Evolutionary conservation across 805 yeast genomes (phyloP), one percentile per base, ranked within the genome.

Genomic region (Yamadazyma endophytica): DNA sequence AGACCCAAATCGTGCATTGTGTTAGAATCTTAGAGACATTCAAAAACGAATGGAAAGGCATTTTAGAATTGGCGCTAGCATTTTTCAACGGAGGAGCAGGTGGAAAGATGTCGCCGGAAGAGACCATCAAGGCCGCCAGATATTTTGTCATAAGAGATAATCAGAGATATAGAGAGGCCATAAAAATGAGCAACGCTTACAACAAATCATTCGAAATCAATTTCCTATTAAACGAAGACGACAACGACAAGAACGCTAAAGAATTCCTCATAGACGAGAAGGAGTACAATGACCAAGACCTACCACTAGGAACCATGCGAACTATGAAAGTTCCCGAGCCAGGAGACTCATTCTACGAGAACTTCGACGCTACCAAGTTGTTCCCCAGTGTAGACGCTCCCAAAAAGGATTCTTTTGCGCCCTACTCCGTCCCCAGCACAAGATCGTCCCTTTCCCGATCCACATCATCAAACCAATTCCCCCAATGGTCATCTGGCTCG

Each of bases 11-110:
- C 16, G 20, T 20, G 6, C 27, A 15, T 6, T 39, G 43, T 17
- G 13, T 38, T 21, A 17, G 24, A 9, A 31, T 36, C 15, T 14
- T 39, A 15, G 26, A 24, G 12, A 8, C 21, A 13, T 31, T 32
- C 14, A 28, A 34, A n/a, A 27, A 26, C n/a, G 14, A 16, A 11
- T 42, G 41, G 41, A 42, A 40, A 25, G 42, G 42, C 11, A 21
- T 41, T 15, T 13, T 42, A 6, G 28, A 24, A 16, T 8, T 35
- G 29, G 11, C 35, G 14, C 17, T 36, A 11, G 19, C 31, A 14
- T 39, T 24, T 28, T 33, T 39, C 17, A 17, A 31, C n/a, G n/a
- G n/a, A n/a, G n/a, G n/a, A n/a, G n/a, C n/a, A n/a, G n/a, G n/a
- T n/a, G n/a, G n/a, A 6, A 37, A 32, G 8, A 27, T 23, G 11